Evolutionary conservation across 768 basidiomycete species (phyloP).

Genomic region (Cystobasidium ongulense): DNA sequence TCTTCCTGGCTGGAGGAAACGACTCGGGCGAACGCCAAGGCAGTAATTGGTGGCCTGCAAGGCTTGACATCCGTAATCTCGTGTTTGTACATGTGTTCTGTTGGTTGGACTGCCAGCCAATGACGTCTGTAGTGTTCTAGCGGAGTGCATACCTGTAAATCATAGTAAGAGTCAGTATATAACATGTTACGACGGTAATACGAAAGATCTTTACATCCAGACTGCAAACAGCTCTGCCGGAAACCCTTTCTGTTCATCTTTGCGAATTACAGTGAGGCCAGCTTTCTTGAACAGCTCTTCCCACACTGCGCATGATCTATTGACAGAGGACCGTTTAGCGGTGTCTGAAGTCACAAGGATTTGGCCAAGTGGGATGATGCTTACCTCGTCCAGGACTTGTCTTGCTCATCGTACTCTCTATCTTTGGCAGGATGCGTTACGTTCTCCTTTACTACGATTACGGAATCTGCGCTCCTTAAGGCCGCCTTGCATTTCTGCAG

Average conservation of each 20-base stretch:
- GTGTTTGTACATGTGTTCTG: neutral
- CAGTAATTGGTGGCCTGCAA: neutral
- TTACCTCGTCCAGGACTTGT: slow-evolving; percentile 83
- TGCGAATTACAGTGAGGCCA: slow-evolving; percentile 61
- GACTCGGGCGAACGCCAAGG: neutral
- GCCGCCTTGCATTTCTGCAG: slow-evolving; percentile 58
- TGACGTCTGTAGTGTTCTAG: neutral
- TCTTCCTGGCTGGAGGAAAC: neutral
- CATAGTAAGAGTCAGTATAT: neutral
- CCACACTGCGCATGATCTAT: slow-evolving; percentile 75
- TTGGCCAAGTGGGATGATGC: slow-evolving; percentile 25
- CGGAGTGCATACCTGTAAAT: slow-evolving; percentile 2
- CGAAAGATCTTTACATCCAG: slow-evolving; percentile 2
- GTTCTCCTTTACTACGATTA: slow-evolving; percentile 80
- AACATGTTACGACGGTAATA: too few species aligned
- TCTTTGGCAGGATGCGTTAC: slow-evolving; percentile 63
- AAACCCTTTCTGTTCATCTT: slow-evolving; percentile 74
- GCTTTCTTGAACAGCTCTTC: slow-evolving; percentile 65
- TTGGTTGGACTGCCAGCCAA: neutral
- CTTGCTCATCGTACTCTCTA: slow-evolving; percentile 64
- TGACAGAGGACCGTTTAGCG: slow-evolving; percentile 1
- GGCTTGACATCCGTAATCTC: neutral
- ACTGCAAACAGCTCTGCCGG: slow-evolving; percentile 48
- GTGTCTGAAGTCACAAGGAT: neutral
- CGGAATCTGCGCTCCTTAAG: slow-evolving; percentile 51